Evolutionary conservation across 164 flowering plant species (phyloP).

Genomic region (Sedum album): DNA sequence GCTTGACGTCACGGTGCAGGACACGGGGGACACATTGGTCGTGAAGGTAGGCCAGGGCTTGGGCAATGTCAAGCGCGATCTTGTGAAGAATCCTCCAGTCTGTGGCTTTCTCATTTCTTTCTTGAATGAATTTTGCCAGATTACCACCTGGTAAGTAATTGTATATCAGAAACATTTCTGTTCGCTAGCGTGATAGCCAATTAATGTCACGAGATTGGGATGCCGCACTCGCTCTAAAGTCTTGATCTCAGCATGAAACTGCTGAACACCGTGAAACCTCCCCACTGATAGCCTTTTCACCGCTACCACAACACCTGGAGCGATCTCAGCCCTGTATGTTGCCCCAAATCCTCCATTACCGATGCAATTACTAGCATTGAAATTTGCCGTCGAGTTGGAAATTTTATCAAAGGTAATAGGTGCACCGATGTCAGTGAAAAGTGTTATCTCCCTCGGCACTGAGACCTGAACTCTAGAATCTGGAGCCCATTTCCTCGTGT

Average conservation of each 20-base stretch:
- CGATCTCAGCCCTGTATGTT: constrained; percentile 54
- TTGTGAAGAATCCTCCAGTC: constrained; percentile 47
- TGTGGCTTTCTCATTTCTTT: constrained; percentile 22
- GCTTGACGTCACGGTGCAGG: constrained; percentile 62
- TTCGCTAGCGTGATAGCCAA: constrained; percentile 53
- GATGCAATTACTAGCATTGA: constrained; percentile 43
- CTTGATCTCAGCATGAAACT: constrained; percentile 50
- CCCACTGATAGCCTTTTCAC: constrained; percentile 50
- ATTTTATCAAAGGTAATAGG: constrained; percentile 41
- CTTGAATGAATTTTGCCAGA: constrained; percentile 41
- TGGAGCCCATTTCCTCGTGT: constrained; percentile 23
- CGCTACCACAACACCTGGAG: constrained; percentile 41
- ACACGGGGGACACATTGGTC: constrained; percentile 45
- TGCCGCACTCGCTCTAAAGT: constrained; percentile 41
- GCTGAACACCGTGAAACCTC: constrained; percentile 43
- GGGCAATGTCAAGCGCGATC: constrained; percentile 50
- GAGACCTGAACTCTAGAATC: constrained; percentile 28
- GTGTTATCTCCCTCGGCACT: constrained; percentile 27
- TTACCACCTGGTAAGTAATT: constrained; percentile 63
- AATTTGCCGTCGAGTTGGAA: constrained; percentile 38
- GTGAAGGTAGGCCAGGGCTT: constrained; percentile 54
- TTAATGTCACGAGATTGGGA: constrained; percentile 45
- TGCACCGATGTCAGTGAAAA: constrained; percentile 37
- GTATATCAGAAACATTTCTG: constrained; percentile 64
- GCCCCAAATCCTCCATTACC: constrained; percentile 70